Conservation (phyloP, 108 stramenopile species). For the Skeletonema tropicum region DNA sequence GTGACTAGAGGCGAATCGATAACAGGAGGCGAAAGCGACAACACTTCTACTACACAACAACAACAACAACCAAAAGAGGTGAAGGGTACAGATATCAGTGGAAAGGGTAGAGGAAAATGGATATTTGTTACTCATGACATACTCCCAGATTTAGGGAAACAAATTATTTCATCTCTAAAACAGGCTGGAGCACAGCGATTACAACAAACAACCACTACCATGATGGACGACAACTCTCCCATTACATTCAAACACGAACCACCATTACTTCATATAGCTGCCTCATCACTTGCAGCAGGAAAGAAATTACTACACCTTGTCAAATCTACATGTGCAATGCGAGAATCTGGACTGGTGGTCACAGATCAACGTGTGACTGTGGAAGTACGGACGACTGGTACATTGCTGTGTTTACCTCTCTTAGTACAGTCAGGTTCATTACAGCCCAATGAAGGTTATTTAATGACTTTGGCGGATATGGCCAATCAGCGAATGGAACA, state of each 20-base stretch:
- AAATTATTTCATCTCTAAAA: conserved; percentile 38
- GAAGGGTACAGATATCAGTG: conserved; percentile 40
- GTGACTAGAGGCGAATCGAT: neutral
- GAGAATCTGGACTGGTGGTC: conserved; percentile 84
- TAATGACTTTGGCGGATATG: conserved; percentile 55
- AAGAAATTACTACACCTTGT: conserved; percentile 62
- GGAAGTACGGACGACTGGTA: conserved; percentile 72
- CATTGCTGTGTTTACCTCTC: conserved; percentile 58
- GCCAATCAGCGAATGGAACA: conserved; percentile 64
- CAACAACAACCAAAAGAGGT: neutral
- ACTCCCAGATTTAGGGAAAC: conserved; percentile 44
- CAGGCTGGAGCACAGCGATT: conserved; percentile 8
- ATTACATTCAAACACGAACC: conserved; percentile 81
- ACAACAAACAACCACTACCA: conserved; percentile 4
- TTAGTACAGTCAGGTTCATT: conserved; percentile 27
- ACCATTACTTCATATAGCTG: conserved; percentile 81
- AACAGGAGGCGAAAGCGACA: neutral
- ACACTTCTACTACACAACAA: neutral
- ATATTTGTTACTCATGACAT: conserved; percentile 70
- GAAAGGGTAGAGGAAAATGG: conserved; percentile 84
- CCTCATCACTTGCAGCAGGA: conserved; percentile 56
- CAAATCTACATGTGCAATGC: conserved; percentile 69
- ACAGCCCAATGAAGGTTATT: conserved; percentile 43
- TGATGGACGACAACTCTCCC: conserved; percentile 2
- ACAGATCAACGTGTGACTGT: conserved; percentile 64